Base-by-base conservation (phyloP, 2,329 filamentous ascomycete species). In the Tolypocladium ophioglossoides region DNA sequence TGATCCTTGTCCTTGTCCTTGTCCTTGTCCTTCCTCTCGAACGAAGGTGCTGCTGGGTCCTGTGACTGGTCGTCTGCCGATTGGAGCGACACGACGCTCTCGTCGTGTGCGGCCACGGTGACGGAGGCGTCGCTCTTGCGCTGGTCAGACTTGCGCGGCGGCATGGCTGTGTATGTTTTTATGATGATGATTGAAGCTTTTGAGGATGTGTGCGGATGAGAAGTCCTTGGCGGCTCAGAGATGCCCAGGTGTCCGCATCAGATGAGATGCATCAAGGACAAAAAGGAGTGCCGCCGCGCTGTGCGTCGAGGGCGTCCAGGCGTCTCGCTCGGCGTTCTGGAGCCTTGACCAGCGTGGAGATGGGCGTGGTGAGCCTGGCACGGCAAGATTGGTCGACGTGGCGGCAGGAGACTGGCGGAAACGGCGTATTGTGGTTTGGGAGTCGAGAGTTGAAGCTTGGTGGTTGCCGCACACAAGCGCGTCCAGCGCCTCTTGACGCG, bases 121-220 rank as follows among this genome's bases (percentile, higher is more conserved):
- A 70, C 71, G 12, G 77, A 74, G 46, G 71, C 71, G 59, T 78
- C 74, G 69, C 72, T 75, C 57, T 69, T 72, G 57, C 71, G 71
- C 32, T 69, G 62, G 60, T 80, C 78, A 58, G 74, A 78, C 66
- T 84, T 84, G 52, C 77, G 74, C 30, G 79, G 73, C 50, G 80
- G 77, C 80, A 83, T 83, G 53, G 61, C 57, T 59, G 50, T 20
- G 32, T 11, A 1, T 24, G 30, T 18, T 5, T 11, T 27, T 5
- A 9, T 24, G 24, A 44, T 41, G 53, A 51, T 49, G 53, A 61
- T 55, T 55, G 44, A 34, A n/a, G 27, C 44, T 18, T 7, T 55
- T 54, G 34, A 18, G 27, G 37, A 16, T 49, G n/a, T 12, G n/a
- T 47, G 7, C 44, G 48, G 51, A 37, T 37, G 39, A 46, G 40